A percentile compares a stretch with the other conserved stretches of the same genome.
Evolutionary conservation across 1,284 basidiomycete genomes (phyloP).

Genomic region (Inonotus obliquus): DNA sequence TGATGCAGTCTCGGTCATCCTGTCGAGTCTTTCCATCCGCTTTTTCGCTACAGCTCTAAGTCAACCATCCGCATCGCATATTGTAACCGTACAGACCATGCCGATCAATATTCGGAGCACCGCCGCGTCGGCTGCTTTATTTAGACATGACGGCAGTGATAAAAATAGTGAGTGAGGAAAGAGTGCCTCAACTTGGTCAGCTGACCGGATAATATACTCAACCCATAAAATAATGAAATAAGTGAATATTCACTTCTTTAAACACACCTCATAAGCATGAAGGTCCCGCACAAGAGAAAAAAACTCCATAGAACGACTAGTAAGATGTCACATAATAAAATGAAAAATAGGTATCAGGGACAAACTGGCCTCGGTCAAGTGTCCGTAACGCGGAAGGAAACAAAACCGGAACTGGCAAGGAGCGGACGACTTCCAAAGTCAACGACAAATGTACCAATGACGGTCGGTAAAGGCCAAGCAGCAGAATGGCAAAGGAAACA

Average conservation of each 20-base stretch:
- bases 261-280: not conserved
- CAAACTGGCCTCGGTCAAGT: slow-evolving; percentile 6
- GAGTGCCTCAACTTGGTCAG: no score
- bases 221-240: not conserved
- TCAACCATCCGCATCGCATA: no score
- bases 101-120: no score
- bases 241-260: not conserved
- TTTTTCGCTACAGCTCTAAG: no score
- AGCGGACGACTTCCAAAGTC: slow-evolving; percentile 18
- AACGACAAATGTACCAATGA: slow-evolving; percentile 10
- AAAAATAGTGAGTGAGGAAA: no score
- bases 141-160: not conserved
- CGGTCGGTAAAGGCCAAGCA: slow-evolving; percentile 5
- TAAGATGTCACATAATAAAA: slow-evolving; percentile 14
- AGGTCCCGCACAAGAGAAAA: slow-evolving; percentile 16
- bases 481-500: not conserved
- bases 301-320: slow-evolving; percentile 14
- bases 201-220: no score
- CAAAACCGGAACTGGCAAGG: slow-evolving; percentile 1
- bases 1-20: no score
- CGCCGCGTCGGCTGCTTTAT: no score
- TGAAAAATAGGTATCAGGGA: slow-evolving; percentile 17
- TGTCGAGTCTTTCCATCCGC: no score
- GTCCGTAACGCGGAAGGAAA: slow-evolving; percentile 8
- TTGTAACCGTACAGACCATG: no score